Conservation (phyloP, 805 yeast species). For the Cyberlindnera americana region DNA sequence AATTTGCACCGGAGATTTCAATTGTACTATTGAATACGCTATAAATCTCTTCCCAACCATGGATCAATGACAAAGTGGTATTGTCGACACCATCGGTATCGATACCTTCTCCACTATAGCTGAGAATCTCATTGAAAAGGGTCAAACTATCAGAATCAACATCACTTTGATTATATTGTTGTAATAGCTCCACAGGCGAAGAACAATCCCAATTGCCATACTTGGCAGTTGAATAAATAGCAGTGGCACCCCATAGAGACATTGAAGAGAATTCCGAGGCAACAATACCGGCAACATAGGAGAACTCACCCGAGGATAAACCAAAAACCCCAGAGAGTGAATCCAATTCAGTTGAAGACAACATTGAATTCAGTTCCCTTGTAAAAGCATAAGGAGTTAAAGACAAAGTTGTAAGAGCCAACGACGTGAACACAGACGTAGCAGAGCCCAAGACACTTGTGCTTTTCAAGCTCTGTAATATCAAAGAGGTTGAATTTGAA, state of each 20-base stretch:
- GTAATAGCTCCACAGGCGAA: constrained; percentile 21
- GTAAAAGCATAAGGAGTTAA: constrained; percentile 9
- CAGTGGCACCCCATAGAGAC: constrained; percentile 23
- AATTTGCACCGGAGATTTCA: constrained; percentile 10
- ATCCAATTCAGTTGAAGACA: constrained; percentile 6
- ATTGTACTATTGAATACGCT: constrained; percentile 7
- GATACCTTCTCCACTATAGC: constrained; percentile 2
- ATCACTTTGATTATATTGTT: constrained; percentile 26
- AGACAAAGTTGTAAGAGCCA: constrained; percentile 9
- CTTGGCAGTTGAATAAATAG: constrained; percentile 25
- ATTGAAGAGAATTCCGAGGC: constrained; percentile 22
- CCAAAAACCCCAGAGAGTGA: constrained; percentile 1
- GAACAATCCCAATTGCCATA: constrained; percentile 29
- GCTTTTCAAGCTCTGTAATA: constrained; percentile 1
- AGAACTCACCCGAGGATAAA: constrained; percentile 3
- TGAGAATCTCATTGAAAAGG: constrained; percentile 2
- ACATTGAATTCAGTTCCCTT: constrained; percentile 10
- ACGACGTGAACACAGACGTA: constrained; percentile 8
- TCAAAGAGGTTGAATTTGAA: constrained; percentile 1
- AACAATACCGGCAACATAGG: constrained; percentile 9
- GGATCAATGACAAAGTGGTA: background rate
- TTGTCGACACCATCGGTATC: constrained; percentile 1
- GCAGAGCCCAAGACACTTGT: constrained; percentile 6
- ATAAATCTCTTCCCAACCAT: constrained; percentile 4
- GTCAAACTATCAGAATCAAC: constrained; percentile 11